These are phyloP conservation scores for Alternaria infectoria DNA, from an alignment of 2,329 filamentous ascomycete species.

Conservation along the genomic window DNA sequence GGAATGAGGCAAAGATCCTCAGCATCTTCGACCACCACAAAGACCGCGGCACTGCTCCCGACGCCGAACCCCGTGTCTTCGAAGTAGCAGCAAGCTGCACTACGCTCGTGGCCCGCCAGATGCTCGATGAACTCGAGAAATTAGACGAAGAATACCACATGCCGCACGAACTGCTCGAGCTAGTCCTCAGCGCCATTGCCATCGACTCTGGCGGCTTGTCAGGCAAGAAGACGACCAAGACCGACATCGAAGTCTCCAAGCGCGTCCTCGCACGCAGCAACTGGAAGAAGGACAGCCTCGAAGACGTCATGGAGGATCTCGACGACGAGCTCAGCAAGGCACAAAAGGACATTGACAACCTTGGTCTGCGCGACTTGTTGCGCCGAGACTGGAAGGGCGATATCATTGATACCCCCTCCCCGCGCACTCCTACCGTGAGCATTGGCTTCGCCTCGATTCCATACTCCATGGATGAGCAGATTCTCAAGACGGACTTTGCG, in stretches of 20 bases:
- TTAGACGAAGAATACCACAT: conserved; percentile 56
- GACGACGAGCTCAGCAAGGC: conserved; percentile 50
- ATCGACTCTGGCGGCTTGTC: conserved; percentile 54
- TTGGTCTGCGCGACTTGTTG: conserved; percentile 54
- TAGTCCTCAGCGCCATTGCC: conserved; percentile 55
- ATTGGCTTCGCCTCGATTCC: conserved; percentile 56
- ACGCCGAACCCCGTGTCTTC: conserved; percentile 54
- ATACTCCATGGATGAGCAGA: conserved; percentile 55
- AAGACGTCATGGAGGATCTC: conserved; percentile 52
- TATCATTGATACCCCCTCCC: conserved; percentile 55
- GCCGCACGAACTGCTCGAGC: conserved; percentile 57
- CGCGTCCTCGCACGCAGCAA: conserved; percentile 52
- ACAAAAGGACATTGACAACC: conserved; percentile 52
- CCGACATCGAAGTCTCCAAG: conserved; percentile 49
- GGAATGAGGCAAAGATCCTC: conserved; percentile 52
- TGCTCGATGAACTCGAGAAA: conserved; percentile 55
- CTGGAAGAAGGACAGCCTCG: conserved; percentile 49
- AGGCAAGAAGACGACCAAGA: conserved; percentile 45
- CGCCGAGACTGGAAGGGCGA: conserved; percentile 58
- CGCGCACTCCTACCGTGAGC: conserved; percentile 54
- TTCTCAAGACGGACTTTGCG: conserved; percentile 54
- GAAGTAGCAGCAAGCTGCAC: conserved; percentile 55
- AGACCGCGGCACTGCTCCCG: conserved; percentile 50
- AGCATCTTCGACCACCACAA: conserved; percentile 57
- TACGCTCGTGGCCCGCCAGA: conserved; percentile 54